A percentile compares a stretch with the other conserved stretches of the same genome.
Conservation (phyloP, 257 asterid species). For the Jacaranda copaia region DNA sequence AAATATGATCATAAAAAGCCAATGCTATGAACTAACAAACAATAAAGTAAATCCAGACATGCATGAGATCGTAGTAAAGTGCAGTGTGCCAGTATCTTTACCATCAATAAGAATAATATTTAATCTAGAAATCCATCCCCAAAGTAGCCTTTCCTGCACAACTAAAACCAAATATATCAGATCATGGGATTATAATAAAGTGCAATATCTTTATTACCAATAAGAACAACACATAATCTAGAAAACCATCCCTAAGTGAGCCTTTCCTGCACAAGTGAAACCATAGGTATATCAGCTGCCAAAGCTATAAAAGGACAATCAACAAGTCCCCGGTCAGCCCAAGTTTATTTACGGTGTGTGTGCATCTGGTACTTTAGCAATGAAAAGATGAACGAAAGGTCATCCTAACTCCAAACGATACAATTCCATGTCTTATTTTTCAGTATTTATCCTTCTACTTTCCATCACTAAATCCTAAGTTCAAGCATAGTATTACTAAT, state of each 20-base stretch:
- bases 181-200: not conserved
- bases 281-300: not conserved
- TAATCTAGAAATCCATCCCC: slow-evolving; percentile 48
- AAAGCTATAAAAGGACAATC: slow-evolving; percentile 1
- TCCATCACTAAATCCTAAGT: not conserved
- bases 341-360: not conserved
- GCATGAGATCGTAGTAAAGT: not conserved
- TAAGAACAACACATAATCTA: slow-evolving; percentile 25
- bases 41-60: slow-evolving; percentile 14
- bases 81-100: slow-evolving; percentile 35
- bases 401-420: slow-evolving; percentile 15
- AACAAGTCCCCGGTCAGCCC: slow-evolving; percentile 3
- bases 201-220: not conserved
- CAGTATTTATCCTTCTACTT: slow-evolving; percentile 3
- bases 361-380: slow-evolving; percentile 10
- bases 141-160: slow-evolving; percentile 48
- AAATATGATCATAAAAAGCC: not conserved
- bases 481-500: not conserved
- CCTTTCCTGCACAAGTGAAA: slow-evolving; percentile 41
- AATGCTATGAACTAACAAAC: not conserved
- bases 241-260: slow-evolving; percentile 29
- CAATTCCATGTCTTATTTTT: not conserved
- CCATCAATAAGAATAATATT: slow-evolving; percentile 41
- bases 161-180: slow-evolving; percentile 36
- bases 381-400: not conserved